A percentile compares a stretch with the other conserved stretches of the same genome.
Conservation (phyloP, 371 early-diverging fungal species). For the Mortierella sp. region DNA sequence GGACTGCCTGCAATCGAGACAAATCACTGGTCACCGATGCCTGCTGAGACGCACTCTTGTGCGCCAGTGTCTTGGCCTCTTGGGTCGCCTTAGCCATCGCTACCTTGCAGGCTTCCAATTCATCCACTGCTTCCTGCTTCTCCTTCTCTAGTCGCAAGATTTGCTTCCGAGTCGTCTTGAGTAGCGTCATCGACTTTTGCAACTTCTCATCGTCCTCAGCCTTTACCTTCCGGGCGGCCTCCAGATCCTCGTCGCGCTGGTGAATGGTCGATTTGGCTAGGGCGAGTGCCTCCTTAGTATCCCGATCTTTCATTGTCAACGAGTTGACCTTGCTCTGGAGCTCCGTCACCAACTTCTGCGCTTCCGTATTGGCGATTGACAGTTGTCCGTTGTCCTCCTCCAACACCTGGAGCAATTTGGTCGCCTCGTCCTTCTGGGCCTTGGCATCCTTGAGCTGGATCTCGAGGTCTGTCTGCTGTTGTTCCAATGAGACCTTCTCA, state of each 20-base stretch:
- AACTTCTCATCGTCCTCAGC: constrained; percentile 68
- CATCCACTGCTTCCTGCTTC: constrained; percentile 66
- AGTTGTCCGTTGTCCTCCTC: constrained; percentile 41
- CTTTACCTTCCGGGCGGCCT: constrained; percentile 61
- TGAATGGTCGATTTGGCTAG: constrained; percentile 68
- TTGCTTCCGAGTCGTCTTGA: constrained; percentile 72
- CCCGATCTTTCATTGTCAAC: constrained; percentile 60
- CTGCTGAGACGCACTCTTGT: constrained; percentile 41
- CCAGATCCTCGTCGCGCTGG: constrained; percentile 71
- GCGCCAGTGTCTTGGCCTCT: constrained; percentile 42
- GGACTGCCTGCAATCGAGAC: constrained; percentile 47
- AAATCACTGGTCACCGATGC: constrained; percentile 45
- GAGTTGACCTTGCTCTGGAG: constrained; percentile 58
- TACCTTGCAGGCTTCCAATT: constrained; percentile 59
- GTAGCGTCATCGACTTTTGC: constrained; percentile 64
- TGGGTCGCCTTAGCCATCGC: constrained; percentile 42
- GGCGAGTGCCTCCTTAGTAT: constrained; percentile 67
- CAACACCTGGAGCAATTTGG: constrained; percentile 48
- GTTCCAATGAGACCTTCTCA: constrained; percentile 60
- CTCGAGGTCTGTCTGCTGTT: constrained; percentile 53
- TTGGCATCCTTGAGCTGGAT: constrained; percentile 24
- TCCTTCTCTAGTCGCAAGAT: constrained; percentile 72
- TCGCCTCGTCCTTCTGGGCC: constrained; percentile 43
- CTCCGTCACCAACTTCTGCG: constrained; percentile 58
- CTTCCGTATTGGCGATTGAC: constrained; percentile 57